Evolutionary conservation across 1,284 basidiomycete genomes (phyloP).

Genomic region (Malassezia vespertilionis): DNA sequence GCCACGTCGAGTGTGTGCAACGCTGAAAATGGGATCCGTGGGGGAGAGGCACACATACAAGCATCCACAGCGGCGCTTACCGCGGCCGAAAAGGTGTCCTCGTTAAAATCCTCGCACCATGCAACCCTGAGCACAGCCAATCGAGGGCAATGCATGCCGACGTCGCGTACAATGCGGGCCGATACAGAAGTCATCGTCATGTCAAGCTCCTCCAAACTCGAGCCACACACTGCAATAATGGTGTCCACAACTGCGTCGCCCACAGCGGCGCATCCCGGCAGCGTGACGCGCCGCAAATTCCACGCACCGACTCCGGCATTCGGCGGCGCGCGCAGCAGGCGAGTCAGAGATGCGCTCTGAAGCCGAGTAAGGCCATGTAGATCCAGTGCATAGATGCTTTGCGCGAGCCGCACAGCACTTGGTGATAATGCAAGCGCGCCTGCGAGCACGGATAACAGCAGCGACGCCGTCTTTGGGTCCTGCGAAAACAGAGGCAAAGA

Average conservation of each 20-base stretch:
- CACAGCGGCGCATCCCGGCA: slow-evolving; percentile 13
- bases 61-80: slow-evolving; percentile 3
- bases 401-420: not conserved
- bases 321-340: slow-evolving; percentile 8
- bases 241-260: slow-evolving; percentile 2
- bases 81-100: slow-evolving; percentile 2
- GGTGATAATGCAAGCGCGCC: slow-evolving; percentile 7
- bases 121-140: slow-evolving; percentile 3
- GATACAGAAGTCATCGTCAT: slow-evolving; percentile 10
- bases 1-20: slow-evolving; percentile 8
- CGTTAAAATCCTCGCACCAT: slow-evolving; percentile 11
- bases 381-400: not conserved
- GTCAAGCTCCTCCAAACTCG: slow-evolving; percentile 9
- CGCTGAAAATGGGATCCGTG: slow-evolving; percentile 11
- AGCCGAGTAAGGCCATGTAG: slow-evolving; percentile 15
- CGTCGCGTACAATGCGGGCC: not conserved
- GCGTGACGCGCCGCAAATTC: slow-evolving; percentile 6
- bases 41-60: not conserved
- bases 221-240: slow-evolving; percentile 1
- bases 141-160: slow-evolving; percentile 1
- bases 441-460: slow-evolving; percentile 9
- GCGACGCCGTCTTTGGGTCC: slow-evolving; percentile 12
- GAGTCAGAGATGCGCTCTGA: slow-evolving; percentile 2
- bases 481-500: slow-evolving; percentile 17
- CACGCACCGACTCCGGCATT: not conserved